Percentiles rank a stretch among this genome's conserved stretches.
phyloP scores from a whole-genome alignment of 768 basidiomycete genomes.

The Mycena venus region DNA sequence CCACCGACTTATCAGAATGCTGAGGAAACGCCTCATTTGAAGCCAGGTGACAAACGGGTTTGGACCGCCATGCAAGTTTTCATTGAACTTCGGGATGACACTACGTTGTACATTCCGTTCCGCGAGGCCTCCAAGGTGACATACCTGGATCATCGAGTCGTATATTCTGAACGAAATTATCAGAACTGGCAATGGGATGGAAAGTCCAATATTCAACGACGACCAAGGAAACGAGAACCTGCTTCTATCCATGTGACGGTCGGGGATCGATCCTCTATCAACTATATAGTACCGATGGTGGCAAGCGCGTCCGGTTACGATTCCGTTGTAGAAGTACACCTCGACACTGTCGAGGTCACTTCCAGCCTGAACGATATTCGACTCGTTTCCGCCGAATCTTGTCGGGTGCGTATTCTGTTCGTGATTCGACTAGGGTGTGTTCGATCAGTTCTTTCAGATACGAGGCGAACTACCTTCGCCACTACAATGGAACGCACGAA shows the following conservation, averaged over 20 bases:
- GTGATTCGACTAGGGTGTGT: not conserved
- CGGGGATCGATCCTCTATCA: conserved; percentile 88
- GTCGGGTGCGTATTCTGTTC: conserved; percentile 65
- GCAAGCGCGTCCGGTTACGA: conserved; percentile 82
- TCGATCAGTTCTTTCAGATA: conserved; percentile 55
- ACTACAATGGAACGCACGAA: conserved; percentile 83
- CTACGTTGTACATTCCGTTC: conserved; percentile 88
- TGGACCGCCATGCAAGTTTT: conserved; percentile 89
- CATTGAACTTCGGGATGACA: conserved; percentile 83
- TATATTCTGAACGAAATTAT: conserved; percentile 3
- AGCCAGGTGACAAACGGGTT: conserved; percentile 83
- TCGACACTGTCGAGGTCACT: conserved; percentile 81
- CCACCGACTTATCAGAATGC: conserved; percentile 82
- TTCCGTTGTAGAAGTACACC: conserved; percentile 82
- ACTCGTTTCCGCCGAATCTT: conserved; percentile 82
- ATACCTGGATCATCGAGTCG: not conserved
- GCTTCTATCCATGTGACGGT: conserved; percentile 81
- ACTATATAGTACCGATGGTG: conserved; percentile 88
- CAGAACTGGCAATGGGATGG: conserved; percentile 97
- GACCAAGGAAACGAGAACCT: conserved; percentile 70
- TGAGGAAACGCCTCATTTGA: conserved; percentile 67
- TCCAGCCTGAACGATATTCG: conserved; percentile 92
- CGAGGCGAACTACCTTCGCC: conserved; percentile 85
- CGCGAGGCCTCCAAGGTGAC: conserved; percentile 89
- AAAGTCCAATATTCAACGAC: conserved; percentile 56